Percentiles rank a stretch among this genome's conserved stretches.
phyloP scores from a whole-genome alignment of 495 filamentous ascomycete species.

The Neurospora sublineolata region DNA sequence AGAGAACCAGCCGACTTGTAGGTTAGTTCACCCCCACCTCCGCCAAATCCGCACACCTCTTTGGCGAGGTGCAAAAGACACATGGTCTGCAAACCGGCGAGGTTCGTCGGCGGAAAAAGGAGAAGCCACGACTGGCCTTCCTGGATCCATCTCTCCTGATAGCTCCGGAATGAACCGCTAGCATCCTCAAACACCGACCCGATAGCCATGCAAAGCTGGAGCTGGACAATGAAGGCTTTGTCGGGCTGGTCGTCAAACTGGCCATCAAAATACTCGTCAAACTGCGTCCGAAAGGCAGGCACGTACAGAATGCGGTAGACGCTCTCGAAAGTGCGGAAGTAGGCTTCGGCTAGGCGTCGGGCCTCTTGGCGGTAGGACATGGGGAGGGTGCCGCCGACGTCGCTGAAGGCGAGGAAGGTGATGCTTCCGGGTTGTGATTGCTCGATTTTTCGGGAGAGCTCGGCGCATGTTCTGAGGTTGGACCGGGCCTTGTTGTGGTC shows the following conservation, averaged over 20 bases:
- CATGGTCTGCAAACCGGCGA: slow-evolving; percentile 45
- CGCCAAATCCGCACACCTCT: slow-evolving; percentile 32
- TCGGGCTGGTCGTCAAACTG: neutral
- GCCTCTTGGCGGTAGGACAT: slow-evolving; percentile 10
- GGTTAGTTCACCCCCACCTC: slow-evolving; percentile 40
- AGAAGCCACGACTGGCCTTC: slow-evolving; percentile 53
- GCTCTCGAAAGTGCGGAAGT: slow-evolving; percentile 39
- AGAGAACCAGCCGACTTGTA: slow-evolving; percentile 51
- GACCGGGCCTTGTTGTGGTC: neutral
- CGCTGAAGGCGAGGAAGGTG: neutral
- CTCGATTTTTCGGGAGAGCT: neutral
- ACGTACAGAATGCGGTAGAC: slow-evolving; percentile 43
- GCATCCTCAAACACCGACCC: slow-evolving; percentile 46
- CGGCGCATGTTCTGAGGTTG: neutral
- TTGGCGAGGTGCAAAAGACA: slow-evolving; percentile 50
- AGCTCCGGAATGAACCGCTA: slow-evolving; percentile 32
- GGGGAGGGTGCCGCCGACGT: neutral
- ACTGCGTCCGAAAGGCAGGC: slow-evolving; percentile 40
- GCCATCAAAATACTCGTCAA: slow-evolving; percentile 25
- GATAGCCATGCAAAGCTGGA: slow-evolving; percentile 55
- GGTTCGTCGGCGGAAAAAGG: slow-evolving; percentile 28
- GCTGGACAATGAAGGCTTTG: slow-evolving; percentile 41
- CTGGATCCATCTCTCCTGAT: slow-evolving; percentile 49
- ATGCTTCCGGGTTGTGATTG: neutral
- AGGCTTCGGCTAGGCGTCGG: slow-evolving; percentile 38